A percentile compares a stretch with the other conserved stretches of the same genome.
Conservation (phyloP, 2,329 filamentous ascomycete species). For the Microcyclosporella mali region DNA sequence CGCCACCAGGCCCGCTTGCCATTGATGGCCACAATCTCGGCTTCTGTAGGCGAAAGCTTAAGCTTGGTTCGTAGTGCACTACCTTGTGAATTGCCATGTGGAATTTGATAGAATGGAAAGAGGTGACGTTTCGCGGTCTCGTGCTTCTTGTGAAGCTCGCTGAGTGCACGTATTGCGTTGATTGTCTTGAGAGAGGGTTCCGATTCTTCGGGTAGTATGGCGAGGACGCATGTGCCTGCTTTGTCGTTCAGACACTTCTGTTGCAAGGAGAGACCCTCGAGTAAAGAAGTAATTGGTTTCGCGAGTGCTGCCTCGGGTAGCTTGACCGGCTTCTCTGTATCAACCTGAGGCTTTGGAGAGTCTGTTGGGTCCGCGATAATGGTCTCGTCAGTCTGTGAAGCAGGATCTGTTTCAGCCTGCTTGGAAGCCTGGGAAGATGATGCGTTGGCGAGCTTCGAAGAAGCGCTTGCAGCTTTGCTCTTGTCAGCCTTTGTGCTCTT, state of each 20-base stretch:
- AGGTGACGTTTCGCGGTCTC: constrained; percentile 58
- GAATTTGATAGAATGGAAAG: constrained; percentile 78
- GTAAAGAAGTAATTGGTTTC: constrained; percentile 60
- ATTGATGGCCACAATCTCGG: constrained; percentile 77
- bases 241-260: constrained; percentile 68
- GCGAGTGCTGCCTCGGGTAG: constrained; percentile 43
- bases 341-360: constrained; percentile 47
- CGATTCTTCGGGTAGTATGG: constrained; percentile 55
- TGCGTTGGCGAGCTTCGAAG: constrained; percentile 45
- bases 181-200: constrained; percentile 27
- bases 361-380: constrained; percentile 49
- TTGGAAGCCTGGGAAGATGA: constrained; percentile 48
- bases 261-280: constrained; percentile 57
- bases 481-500: constrained; percentile 41
- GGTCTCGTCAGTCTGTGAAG: constrained; percentile 46
- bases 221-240: constrained; percentile 77
- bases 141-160: constrained; percentile 72
- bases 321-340: constrained; percentile 44
- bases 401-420: constrained; percentile 43
- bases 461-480: constrained; percentile 40
- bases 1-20: constrained; percentile 82
- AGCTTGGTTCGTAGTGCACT: constrained; percentile 56
- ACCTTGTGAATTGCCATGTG: constrained; percentile 54
- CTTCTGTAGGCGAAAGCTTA: constrained; percentile 49
- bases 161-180: constrained; percentile 54